Base-by-base conservation (phyloP, 1,284 basidiomycete species). In the Earliella scabrosa region DNA sequence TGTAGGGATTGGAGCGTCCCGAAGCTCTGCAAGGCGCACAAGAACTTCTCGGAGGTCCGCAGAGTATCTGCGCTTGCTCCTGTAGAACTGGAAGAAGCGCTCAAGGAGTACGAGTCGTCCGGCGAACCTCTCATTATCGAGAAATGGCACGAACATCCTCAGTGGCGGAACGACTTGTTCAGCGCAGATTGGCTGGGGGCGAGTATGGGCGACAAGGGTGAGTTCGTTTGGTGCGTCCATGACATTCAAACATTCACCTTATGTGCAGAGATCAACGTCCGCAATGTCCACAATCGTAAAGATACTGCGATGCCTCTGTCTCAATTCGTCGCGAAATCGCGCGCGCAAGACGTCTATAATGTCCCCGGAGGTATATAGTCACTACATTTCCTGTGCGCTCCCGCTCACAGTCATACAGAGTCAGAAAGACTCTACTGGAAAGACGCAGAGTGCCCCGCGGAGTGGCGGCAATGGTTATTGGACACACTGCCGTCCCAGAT, bases 361-460 rank as follows among this genome's bases (percentile, higher is more conserved):
- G 18, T 39, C 10, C 41, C 62, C 16, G 61, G 60, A 47, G 66
- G 68, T 67, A 26, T 63, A 68, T 66, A 29, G 57, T 18, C 34
- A 21, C 26, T 54, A 31, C 32, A 39, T 36, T 24, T 13, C 18
- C 8, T 41, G 41, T 52, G 26, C 5, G 53, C 21, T 41, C 52
- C 34, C 16, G 34, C 39, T 29, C 24, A 26, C 4, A 4, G 2
- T 18, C 27, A 13, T 23, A 14, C 31, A 90, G 90, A 90, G 59
- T 62, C 67, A 2, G 78, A 82, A 66, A 75, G 86, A 21, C 73
- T 85, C 10, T 92, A 92, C 62, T 89, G 86, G 21, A 92, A 92
- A 67, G 90, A 92, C 64, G 78, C 80, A 1, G 73, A 80, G 10
- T 92, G 89, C 67, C 90, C 90, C 0, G 20, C 63, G 21, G 64